Evolutionary conservation across 2,329 filamentous ascomycete genomes (phyloP), one percentile per base, ranked within the genome.

Genomic region (Pyrenochaeta sp.): DNA sequence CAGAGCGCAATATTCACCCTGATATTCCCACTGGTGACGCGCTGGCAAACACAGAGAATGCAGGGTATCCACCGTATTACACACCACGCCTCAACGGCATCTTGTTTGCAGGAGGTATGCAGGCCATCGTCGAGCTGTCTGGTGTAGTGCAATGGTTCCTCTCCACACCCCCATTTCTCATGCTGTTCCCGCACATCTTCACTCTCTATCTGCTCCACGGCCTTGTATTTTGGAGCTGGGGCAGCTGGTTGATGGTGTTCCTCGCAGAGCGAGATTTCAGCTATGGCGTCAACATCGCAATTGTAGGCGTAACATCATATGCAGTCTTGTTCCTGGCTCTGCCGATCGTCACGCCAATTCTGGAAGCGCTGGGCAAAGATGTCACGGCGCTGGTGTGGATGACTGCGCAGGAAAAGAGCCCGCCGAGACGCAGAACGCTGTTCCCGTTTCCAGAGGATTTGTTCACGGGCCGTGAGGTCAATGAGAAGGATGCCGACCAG

Each of bases 121-220:
- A 77, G 56, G 71, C 72, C 40, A 70, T 77, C 31, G 68, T 74
- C 30, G 67, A 73, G 29, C 57, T 78, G 23, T 75, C 67, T 32
- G 49, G 71, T 20, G 51, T 65, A 32, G 57, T 78, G 1, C 80
- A 82, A 58, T 77, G 73, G 61, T 54, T 78, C 9, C 67, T 82
- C 2, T 78, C 76, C 2, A 65, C 72, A 3, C 74, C 70, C 18
- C 42, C 75, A 18, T 68, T 81, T 23, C 72, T 78, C 5, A 67
- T 74, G 39, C 63, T 81, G 15, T 81, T 81, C 63, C 79, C 79
- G 4, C 79, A 82, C 61, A 78, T 81, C 58, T 81, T 81, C 64
- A 81, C 78, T 32, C 79, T 82, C 48, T 82, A 82, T 58, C 74
- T 82, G 7, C 70, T 81, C 43, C 79, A 82, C 58, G 79, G 79